phyloP scores from a whole-genome alignment of 2,329 filamentous ascomycete genomes.

The Clarireedia monteithiana region DNA sequence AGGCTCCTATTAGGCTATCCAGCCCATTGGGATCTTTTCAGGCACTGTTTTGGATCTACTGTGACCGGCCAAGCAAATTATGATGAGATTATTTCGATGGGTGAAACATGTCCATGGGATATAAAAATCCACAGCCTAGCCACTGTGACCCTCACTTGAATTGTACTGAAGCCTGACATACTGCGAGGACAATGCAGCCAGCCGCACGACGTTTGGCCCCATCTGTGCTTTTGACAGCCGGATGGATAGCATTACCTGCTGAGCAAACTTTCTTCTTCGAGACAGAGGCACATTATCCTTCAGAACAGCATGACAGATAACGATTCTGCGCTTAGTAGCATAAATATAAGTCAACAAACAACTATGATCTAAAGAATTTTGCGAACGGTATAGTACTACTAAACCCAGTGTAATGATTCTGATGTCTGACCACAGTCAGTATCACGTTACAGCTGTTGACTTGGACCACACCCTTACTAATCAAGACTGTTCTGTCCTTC shows the following conservation, averaged over 20 bases:
- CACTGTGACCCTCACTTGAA: no score
- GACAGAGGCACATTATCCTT: conserved; percentile 11
- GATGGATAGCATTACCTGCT: conserved; percentile 8
- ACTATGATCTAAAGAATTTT: conserved; percentile 12
- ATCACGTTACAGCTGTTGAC: neutral
- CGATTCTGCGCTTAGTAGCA: conserved; percentile 13
- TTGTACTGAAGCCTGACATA: no score
- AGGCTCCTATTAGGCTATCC: neutral
- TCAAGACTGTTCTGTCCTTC: neutral
- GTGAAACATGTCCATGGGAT: no score
- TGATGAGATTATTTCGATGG: no score
- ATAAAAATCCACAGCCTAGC: no score
- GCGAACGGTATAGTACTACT: conserved; percentile 16
- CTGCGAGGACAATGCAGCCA: conserved; percentile 11
- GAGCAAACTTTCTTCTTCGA: conserved; percentile 18
- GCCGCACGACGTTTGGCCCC: conserved; percentile 10
- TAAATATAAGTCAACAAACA: conserved; percentile 22
- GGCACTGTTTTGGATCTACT: no score
- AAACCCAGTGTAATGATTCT: conserved; percentile 15
- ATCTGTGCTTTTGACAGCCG: conserved; percentile 16
- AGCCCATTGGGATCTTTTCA: no score
- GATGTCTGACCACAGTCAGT: conserved; percentile 12
- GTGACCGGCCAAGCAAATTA: neutral
- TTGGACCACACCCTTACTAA: neutral
- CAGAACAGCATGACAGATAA: conserved; percentile 19